Base-by-base conservation (phyloP, 139 green algal genomes). In the Coelastrella sp. region DNA sequence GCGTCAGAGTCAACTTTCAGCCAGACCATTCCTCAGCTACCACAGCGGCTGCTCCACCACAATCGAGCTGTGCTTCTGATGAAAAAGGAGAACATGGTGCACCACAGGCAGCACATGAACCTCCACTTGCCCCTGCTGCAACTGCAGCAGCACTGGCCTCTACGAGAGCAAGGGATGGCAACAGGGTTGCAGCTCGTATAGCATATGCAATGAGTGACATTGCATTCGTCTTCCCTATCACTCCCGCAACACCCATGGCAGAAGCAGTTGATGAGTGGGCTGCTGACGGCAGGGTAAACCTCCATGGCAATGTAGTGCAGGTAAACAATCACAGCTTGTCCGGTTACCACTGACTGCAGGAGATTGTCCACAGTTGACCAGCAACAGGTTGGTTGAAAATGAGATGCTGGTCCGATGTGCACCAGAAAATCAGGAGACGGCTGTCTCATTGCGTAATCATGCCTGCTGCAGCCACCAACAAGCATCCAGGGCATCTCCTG, bases 141-240 rank as follows among this genome's bases (percentile, higher is more conserved):
- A 70, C 63, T 6, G 1, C 1, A 70, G 4, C 6, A 70, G 63
- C 63, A 70, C 35, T 49, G 35, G 35, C 35, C 35, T 49, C 35
- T 49, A 49, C 35, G 24, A 15, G 25, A 11, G 66, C 92, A 0
- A 88, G 93, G 73, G 93, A 95, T 78, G 93, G 92, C 85, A 94
- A 94, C 60, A 91, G 94, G 79, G 93, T 92, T 7, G 72, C 90
- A 19, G 92, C 93, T 0, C 90, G 59, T 58, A 85, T 95, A 27
- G 93, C 93, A 22, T 95, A 94, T 61, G 87, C 87, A 27, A 56
- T 93, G 9, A 83, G 22, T 12, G 92, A 95, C n/a, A 91, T 95
- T 4, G 87, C 90, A 63, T 95, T 95, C 91, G 93, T 95, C 82
- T 95, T 93, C 74, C 93, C 93, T 10, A 94, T 95, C 92, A 95